A percentile compares a stretch with the other conserved stretches of the same genome.
Conservation (phyloP, 306 rosid genomes). For the Styphnolobium japonicum region DNA sequence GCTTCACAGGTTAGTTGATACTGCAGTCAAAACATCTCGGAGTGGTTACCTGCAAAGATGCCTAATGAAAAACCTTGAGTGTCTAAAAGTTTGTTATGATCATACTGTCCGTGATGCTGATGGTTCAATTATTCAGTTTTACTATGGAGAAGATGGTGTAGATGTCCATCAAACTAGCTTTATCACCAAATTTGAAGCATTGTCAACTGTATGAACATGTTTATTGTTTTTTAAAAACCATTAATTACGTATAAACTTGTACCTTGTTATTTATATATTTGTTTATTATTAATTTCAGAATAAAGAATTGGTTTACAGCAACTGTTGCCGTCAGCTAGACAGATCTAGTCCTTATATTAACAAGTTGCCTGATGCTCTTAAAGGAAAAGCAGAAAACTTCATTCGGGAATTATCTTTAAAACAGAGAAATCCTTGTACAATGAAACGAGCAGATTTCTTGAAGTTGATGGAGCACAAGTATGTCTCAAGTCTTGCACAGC, state of each 20-base stretch:
- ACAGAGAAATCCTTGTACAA: slow-evolving; percentile 29
- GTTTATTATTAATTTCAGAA: slow-evolving; percentile 57
- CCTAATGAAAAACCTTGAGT: slow-evolving; percentile 84
- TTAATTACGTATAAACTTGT: slow-evolving; percentile 11
- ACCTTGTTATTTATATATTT: slow-evolving; percentile 22
- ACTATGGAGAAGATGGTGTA: slow-evolving; percentile 92
- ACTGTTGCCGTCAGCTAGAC: slow-evolving; percentile 51
- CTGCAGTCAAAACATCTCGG: slow-evolving; percentile 97
- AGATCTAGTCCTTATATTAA: slow-evolving; percentile 59
- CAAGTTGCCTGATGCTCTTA: slow-evolving; percentile 68
- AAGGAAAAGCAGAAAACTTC: slow-evolving; percentile 51
- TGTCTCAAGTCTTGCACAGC: slow-evolving; percentile 81
- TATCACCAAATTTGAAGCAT: slow-evolving; percentile 71
- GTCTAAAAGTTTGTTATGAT: slow-evolving; percentile 81
- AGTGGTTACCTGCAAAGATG: slow-evolving; percentile 98
- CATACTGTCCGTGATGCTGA: slow-evolving; percentile 95
- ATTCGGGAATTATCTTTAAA: slow-evolving; percentile 32
- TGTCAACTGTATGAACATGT: slow-evolving; percentile 53
- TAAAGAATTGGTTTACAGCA: slow-evolving; percentile 61
- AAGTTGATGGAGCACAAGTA: slow-evolving; percentile 91
- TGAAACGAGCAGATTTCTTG: slow-evolving; percentile 48
- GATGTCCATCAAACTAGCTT: slow-evolving; percentile 93
- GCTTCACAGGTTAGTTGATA: slow-evolving; percentile 79
- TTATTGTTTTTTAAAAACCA: slow-evolving; percentile 5
- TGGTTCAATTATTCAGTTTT: slow-evolving; percentile 86